phyloP scores from a whole-genome alignment of 1,139 yeast species.

The Hansenula lynferdii region DNA sequence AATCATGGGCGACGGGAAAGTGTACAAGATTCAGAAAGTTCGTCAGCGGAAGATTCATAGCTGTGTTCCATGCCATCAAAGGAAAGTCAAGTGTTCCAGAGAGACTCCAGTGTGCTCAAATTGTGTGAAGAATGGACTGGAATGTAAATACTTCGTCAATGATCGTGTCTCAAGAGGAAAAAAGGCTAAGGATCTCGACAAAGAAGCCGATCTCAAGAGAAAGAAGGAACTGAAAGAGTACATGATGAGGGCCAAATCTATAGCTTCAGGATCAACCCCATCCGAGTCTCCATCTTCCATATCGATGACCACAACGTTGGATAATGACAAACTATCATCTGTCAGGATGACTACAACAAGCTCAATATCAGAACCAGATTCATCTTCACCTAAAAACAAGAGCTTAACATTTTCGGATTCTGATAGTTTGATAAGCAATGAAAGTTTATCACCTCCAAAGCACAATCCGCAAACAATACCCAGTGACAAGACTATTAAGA shows the following conservation, averaged over 20 bases:
- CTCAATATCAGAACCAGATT: slow-evolving; percentile 10
- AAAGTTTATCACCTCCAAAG: slow-evolving; percentile 22
- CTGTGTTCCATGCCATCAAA: slow-evolving; percentile 58
- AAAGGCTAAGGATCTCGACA: slow-evolving; percentile 20
- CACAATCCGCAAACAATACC: slow-evolving; percentile 19
- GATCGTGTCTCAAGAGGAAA: slow-evolving; percentile 47
- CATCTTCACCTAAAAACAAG: slow-evolving; percentile 14
- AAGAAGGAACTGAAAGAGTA: slow-evolving; percentile 21
- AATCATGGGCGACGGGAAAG: slow-evolving; percentile 38
- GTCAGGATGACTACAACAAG: slow-evolving; percentile 1
- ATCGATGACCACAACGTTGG: background rate
- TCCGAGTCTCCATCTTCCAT: background rate
- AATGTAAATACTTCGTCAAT: slow-evolving; percentile 51
- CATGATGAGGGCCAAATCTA: slow-evolving; percentile 18
- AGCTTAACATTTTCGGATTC: slow-evolving; percentile 19
- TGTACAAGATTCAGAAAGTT: slow-evolving; percentile 52
- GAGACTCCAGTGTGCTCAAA: slow-evolving; percentile 39
- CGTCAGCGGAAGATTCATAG: slow-evolving; percentile 53
- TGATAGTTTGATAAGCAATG: slow-evolving; percentile 20
- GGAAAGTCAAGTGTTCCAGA: slow-evolving; percentile 56
- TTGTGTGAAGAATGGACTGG: slow-evolving; percentile 33
- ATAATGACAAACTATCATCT: background rate
- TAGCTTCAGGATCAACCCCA: slow-evolving; percentile 3
- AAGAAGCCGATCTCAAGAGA: slow-evolving; percentile 16
- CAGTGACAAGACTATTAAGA: background rate